Base-by-base conservation (phyloP, 2,329 filamentous ascomycete genomes). In the Elsinoe necatrix region DNA sequence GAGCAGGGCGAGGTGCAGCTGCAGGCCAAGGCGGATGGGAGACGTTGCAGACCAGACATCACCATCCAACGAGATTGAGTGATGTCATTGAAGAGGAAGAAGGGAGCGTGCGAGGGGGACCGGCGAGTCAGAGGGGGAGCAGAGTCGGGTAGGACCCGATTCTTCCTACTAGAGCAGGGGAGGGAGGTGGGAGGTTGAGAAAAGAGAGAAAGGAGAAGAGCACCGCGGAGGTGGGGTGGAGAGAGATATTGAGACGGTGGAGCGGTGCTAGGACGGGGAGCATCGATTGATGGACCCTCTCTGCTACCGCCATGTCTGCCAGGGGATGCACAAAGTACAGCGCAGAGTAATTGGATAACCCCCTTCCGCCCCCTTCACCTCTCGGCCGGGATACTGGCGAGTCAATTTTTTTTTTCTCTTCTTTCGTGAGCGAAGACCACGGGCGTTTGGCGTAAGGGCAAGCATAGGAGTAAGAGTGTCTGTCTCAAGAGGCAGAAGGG, bases 11-110 rank as follows among this genome's bases (percentile, higher is more conserved):
- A 54, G 60, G 11, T 58, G 58, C 11, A n/a, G n/a, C 20, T 52
- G 58, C 89, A 14, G 80, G 81, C 1, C 78, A 83, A 1, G 84
- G 81, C 14, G 61, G 60, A 3, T 95, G 89, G 88, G 87, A 93
- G 61, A 72, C 74, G n/a, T 75, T 89, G 61, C 84, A 85, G 21
- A 80, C 84, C 4, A 69, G 76, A 57, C 90, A 95, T 70, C 88
- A 93, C 63, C 89, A 95, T 71, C 90, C 90, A 0, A 95, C 90
- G 7, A 77, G 91, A 57, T 75, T 95, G 61, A 95, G 89, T 69
- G 90, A 95, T 71, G 90, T 95, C 25, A 79, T 93, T 66, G 89
- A 89, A 66, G 86, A 95, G 61, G 88, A 93, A 63, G 89, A 95
- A 71, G 66, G 69, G 57, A 66, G 63, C 57, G 54, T 45, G 6